phyloP scores from a whole-genome alignment of 176 grass and related monocot genomes.

The Guadua angustifolia region DNA sequence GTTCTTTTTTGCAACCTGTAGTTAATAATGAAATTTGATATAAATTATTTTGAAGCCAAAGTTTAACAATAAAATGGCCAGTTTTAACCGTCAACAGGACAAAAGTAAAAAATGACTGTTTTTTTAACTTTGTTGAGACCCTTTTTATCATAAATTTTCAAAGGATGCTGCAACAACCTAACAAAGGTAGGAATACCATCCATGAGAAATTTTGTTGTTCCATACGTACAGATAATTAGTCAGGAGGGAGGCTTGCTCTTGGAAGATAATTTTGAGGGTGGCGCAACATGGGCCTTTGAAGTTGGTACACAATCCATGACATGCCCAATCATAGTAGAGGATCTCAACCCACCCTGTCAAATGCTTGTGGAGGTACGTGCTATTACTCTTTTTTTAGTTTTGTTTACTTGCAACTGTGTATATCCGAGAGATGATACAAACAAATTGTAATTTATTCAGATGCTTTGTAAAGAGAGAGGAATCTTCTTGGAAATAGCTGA shows the following conservation, averaged over 20 bases:
- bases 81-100: background rate
- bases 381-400: conserved; percentile 11
- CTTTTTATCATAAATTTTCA: background rate
- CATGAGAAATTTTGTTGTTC: background rate
- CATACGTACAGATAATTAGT: conserved; percentile 29
- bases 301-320: conserved; percentile 65
- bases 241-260: conserved; percentile 66
- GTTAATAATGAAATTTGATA: background rate
- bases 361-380: conserved; percentile 62
- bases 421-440: background rate
- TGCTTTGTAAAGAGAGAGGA: conserved; percentile 73
- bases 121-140: background rate
- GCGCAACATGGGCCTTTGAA: conserved; percentile 77
- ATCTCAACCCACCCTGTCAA: conserved; percentile 70
- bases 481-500: conserved; percentile 75
- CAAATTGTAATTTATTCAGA: conserved; percentile 40
- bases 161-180: background rate
- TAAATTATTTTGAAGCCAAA: conserved; percentile 11
- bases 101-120: background rate
- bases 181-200: background rate
- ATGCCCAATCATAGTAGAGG: conserved; percentile 72
- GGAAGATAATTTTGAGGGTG: conserved; percentile 69
- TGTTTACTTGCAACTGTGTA: background rate
- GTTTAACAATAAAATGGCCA: background rate
- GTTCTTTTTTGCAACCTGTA: background rate